Evolutionary conservation across 179 eudicot species (phyloP).

Genomic region (Monotropa hypopitys): DNA sequence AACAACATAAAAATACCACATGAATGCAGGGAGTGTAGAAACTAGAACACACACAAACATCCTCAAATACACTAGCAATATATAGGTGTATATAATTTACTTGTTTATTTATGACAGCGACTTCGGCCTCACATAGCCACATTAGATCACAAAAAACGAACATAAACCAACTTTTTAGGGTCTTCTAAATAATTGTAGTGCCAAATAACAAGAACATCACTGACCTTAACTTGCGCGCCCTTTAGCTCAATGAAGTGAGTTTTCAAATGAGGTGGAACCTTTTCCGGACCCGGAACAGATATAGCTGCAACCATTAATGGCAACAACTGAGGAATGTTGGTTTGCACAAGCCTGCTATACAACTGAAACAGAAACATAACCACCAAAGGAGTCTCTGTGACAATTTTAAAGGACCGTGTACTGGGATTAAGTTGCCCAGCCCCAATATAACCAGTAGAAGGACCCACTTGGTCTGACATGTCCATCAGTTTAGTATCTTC

Average conservation of each 20-base stretch:
- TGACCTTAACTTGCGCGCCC: slow-evolving; percentile 95
- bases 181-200: neutral
- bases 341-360: slow-evolving; percentile 88
- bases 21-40: too few species aligned
- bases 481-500: slow-evolving; percentile 82
- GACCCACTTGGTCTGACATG: slow-evolving; percentile 56
- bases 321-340: slow-evolving; percentile 81
- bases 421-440: slow-evolving; percentile 84
- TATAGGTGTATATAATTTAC: too few species aligned
- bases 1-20: too few species aligned
- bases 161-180: neutral
- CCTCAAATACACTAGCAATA: too few species aligned
- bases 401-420: slow-evolving; percentile 80
- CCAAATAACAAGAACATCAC: neutral
- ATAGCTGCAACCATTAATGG: slow-evolving; percentile 93
- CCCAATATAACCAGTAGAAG: slow-evolving; percentile 38
- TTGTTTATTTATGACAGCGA: neutral
- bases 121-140: neutral
- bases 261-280: slow-evolving; percentile 80
- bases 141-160: neutral
- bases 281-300: slow-evolving; percentile 92
- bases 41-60: too few species aligned
- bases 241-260: slow-evolving; percentile 75
- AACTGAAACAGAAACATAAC: slow-evolving; percentile 96
- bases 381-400: slow-evolving; percentile 93